A percentile compares a stretch with the other conserved stretches of the same genome.
These are phyloP conservation scores for Athelia psychrophila DNA, from an alignment of 1,284 basidiomycete species.

Conservation along the genomic window DNA sequence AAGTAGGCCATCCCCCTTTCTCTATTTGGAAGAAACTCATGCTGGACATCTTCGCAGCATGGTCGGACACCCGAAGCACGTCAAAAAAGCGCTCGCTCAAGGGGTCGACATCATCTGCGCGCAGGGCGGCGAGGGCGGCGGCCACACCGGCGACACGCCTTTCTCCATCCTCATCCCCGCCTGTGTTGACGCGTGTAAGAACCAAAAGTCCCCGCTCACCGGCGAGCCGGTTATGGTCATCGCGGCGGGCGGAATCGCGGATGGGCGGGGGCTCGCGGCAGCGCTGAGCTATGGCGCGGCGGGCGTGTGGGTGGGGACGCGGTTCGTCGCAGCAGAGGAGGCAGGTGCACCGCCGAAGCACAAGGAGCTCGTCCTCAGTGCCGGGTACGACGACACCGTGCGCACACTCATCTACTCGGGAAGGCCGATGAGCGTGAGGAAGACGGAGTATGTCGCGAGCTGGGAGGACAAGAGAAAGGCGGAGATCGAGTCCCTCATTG, in stretches of 20 bases:
- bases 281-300: slow-evolving; percentile 78
- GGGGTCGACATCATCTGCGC: slow-evolving; percentile 88
- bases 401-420: slow-evolving; percentile 82
- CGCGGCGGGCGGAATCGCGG: slow-evolving; percentile 82
- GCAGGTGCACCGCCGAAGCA: slow-evolving; percentile 80
- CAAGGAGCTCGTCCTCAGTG: slow-evolving; percentile 66
- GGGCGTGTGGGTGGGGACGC: slow-evolving; percentile 89
- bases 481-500: slow-evolving; percentile 60
- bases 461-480: slow-evolving; percentile 60
- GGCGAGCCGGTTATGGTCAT: slow-evolving; percentile 76
- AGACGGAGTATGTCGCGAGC: slow-evolving; percentile 71
- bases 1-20: slow-evolving; percentile 52
- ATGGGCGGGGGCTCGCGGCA: slow-evolving; percentile 81
- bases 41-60: slow-evolving; percentile 49
- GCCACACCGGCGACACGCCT: slow-evolving; percentile 74
- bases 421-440: slow-evolving; percentile 79
- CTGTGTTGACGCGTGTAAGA: slow-evolving; percentile 72
- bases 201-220: slow-evolving; percentile 64
- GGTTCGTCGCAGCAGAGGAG: slow-evolving; percentile 85
- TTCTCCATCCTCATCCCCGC: slow-evolving; percentile 80
- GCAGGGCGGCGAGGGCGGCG: slow-evolving; percentile 77
- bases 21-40: not conserved
- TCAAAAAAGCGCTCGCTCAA: slow-evolving; percentile 73
- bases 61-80: slow-evolving; percentile 90
- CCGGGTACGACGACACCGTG: slow-evolving; percentile 70